Evolutionary conservation across 352 stramenopile species (phyloP), one percentile per base, ranked within the genome.

Genomic region (Globisporangium sylvaticum): DNA sequence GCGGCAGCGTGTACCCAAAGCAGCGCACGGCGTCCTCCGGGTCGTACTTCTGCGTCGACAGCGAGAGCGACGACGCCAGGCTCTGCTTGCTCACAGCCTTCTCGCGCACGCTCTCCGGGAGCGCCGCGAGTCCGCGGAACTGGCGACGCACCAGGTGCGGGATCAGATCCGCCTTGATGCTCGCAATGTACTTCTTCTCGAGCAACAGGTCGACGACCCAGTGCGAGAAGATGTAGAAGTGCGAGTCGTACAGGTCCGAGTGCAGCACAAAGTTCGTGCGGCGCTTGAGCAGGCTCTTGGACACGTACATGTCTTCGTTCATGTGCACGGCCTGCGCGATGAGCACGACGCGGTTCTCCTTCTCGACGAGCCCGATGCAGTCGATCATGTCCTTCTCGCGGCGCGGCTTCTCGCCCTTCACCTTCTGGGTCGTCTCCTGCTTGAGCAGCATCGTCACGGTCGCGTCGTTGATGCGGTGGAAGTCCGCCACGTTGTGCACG

Each of bases 191-290:
- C 71, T 92, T 90, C 71, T 92, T 95, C 71, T 92, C 84, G 44
- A 84, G 69, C 64, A 94, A 59, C 44, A 92, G 68, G 32, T 92
- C 81, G 9, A 94, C 64, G 54, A 94, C 84, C 84, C 87, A 92
- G 68, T 92, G 84, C 52, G 87, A 85, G 62, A 94, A 94, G 63
- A 94, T 88, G 79, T 93, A 94, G 50, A 94, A 85, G 67, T 94
- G 87, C 46, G 81, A 74, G 62, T 94, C 87, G 68, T 92, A 93
- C 58, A 93, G 71, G 44, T 94, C 84, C 71, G 84, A 84, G 71
- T 90, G 87, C 58, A 94, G 73, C 62, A 86, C 82, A 55, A 94
- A 81, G 64, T 87, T 81, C 61, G 78, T 82, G 29, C 79, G 78
- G 53, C 84, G 78, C 77, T 92, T 90, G 55, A 90, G 78, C 44